Percentiles rank a stretch among this genome's conserved stretches.
Evolutionary conservation across 2,329 filamentous ascomycete species (phyloP).

Genomic region (Ophiocordyceps camponoti-leonardi): DNA sequence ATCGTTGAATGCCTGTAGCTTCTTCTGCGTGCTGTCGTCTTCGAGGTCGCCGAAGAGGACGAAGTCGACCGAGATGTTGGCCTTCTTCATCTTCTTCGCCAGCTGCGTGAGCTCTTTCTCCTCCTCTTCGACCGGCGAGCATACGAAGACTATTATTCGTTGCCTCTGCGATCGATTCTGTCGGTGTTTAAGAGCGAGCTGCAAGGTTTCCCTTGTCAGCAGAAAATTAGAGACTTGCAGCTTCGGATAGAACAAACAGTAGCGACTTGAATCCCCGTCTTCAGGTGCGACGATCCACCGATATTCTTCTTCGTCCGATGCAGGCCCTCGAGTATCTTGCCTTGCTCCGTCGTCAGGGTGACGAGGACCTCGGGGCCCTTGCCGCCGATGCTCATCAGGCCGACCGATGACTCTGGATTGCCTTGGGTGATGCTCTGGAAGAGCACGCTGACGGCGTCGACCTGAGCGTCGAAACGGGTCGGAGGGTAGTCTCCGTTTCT

Average conservation of each 20-base stretch:
- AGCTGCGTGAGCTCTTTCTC: conserved; percentile 79
- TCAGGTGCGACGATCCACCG: conserved; percentile 70
- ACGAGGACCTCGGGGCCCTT: conserved; percentile 95
- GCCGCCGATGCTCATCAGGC: conserved; percentile 97
- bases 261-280: conserved; percentile 89
- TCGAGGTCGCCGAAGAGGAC: conserved; percentile 88
- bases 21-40: conserved; percentile 75
- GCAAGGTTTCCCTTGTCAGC: conserved; percentile 7
- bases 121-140: conserved; percentile 78
- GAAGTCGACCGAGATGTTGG: conserved; percentile 84
- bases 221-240: background rate
- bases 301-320: conserved; percentile 86
- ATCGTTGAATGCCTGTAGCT: conserved; percentile 86
- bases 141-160: conserved; percentile 93
- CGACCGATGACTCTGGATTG: conserved; percentile 93
- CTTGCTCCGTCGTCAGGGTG: conserved; percentile 88
- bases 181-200: conserved; percentile 94
- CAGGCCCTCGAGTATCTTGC: conserved; percentile 83
- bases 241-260: conserved; percentile 45
- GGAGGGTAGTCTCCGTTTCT: conserved; percentile 88
- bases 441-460: conserved; percentile 85
- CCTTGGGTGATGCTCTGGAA: conserved; percentile 91
- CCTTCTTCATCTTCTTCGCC: conserved; percentile 98
- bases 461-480: conserved; percentile 89
- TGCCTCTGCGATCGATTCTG: conserved; percentile 95